Base-by-base conservation (phyloP, 2,329 filamentous ascomycete species). In the Aspergillus floridensis region DNA sequence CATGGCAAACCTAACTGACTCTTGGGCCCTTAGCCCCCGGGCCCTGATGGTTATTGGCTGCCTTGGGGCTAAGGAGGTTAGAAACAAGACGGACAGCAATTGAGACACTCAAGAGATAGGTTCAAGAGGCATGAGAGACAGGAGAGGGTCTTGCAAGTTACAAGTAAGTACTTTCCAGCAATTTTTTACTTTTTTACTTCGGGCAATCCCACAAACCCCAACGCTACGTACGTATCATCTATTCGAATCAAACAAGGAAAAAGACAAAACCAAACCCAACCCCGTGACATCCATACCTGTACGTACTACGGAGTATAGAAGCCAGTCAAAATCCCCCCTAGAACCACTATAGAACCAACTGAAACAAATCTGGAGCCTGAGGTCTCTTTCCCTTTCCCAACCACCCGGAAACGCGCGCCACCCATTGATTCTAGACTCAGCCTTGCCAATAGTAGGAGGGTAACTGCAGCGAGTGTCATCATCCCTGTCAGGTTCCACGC, bases 401-500 rank as follows among this genome's bases (percentile, higher is more conserved):
- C 38, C 38, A n/a, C 38, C 38, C 16, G 38, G 38, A 8, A 44
- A 44, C 16, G 38, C 38, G 16, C 38, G 38, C 38, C 38, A 44
- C 38, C 38, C 38, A 47, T n/a, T 11, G 10, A 38, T 58, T 58
- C 59, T 56, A 59, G 52, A 50, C 54, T 61, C 57, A 63, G 54
- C 59, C 57, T 56, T 59, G 61, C 56, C 32, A 47, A 41, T 14
- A 29, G 21, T 32, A 35, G 11, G 4, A 12, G 14, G 11, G 14
- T 35, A 16, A 24, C 50, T 47, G 46, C 46, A 49, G 48, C 16
- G 38, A 44, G 14, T 16, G 38, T 8, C 57, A 61, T 61, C 38
- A 62, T 63, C 61, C 59, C 59, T 59, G 61, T 59, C 44, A 38
- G 41, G 26, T 41, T n/a, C 38, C 22, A 19, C 19, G 24, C 38